Base-by-base conservation (phyloP, 805 yeast genomes). In the Metschnikowia colocasiae region DNA sequence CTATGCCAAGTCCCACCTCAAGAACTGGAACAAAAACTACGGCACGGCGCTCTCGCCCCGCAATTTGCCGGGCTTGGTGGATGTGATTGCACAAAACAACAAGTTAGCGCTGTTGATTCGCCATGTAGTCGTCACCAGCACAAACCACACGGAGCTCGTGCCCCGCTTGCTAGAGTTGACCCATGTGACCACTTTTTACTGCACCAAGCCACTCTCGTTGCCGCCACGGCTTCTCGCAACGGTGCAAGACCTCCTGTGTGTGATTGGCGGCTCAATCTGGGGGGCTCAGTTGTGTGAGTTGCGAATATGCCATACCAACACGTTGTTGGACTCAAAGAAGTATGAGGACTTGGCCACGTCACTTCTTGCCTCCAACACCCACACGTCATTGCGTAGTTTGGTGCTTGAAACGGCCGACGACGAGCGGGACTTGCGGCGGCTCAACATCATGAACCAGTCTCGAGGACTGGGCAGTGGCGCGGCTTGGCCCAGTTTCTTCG, bases 401-500 rank as follows among this genome's bases (percentile, higher is more conserved):
- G 59, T 56, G 29, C 57, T 64, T 39, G 49, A 49, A 25, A 48
- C 50, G 18, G 34, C 43, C n/a, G 43, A 46, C 12, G 49, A 33
- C 12, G 44, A 29, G 3, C 35, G 47, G 8, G 54, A 57, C 32
- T 40, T 62, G 16, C 46, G 46, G 22, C 33, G 45, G 10, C 50
- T 62, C 43, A 60, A 62, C 35, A 40, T 40, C n/a, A 23, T 36
- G 46, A 58, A 59, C 53, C 33, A 35, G 15, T 36, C 46, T 6
- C 29, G 40, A 26, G 31, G 43, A n/a, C 20, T 31, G 16, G 26
- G 41, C n/a, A 19, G 38, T 8, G 41, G 36, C 9, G 57, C 64
- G 1, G 32, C 52, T 2, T 64, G 67, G 67, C 32, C 54, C n/a
- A 26, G 43, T 9, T 58, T 64, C 40, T 57, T 63, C 29, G 19